Conservation (phyloP, 2,329 filamentous ascomycete species). For the Capronia americana region DNA sequence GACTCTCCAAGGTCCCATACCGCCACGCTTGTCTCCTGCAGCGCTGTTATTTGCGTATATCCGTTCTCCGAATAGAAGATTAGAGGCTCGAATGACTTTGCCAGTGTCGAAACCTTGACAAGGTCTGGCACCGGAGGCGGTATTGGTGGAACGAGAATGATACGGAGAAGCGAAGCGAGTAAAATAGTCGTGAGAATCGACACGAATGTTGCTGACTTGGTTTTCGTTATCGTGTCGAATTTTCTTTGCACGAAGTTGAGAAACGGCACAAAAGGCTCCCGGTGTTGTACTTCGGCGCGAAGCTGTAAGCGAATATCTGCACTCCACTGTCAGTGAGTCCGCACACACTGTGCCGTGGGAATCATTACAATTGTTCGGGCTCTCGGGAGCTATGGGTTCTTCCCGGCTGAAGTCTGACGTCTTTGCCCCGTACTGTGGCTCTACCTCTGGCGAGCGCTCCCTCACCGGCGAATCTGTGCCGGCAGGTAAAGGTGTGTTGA, state of each 20-base stretch:
- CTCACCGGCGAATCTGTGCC: conserved; percentile 64
- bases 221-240: conserved; percentile 68
- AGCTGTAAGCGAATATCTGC: conserved; percentile 87
- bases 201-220: conserved; percentile 70
- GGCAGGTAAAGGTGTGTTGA: conserved; percentile 63
- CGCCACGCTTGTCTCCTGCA: conserved; percentile 89
- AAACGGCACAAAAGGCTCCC: conserved; percentile 79
- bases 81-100: conserved; percentile 88
- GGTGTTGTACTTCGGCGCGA: conserved; percentile 85
- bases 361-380: conserved; percentile 59
- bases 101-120: conserved; percentile 87
- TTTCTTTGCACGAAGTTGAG: conserved; percentile 68
- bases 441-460: conserved; percentile 62
- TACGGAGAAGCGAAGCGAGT: conserved; percentile 68
- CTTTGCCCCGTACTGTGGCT: conserved; percentile 43
- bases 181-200: conserved; percentile 68
- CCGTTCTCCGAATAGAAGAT: conserved; percentile 95
- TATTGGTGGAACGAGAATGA: conserved; percentile 71
- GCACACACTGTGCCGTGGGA: conserved; percentile 23
- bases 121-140: conserved; percentile 78
- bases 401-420: conserved; percentile 30
- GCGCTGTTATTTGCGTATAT: conserved; percentile 80
- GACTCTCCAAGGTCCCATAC: conserved; percentile 96
- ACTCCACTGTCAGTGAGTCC: conserved; percentile 32
- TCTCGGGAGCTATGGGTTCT: conserved; percentile 32